These are phyloP conservation scores for Neodidymelliopsis sp. DNA, from an alignment of 2,329 filamentous ascomycete genomes.

Conservation along the genomic window DNA sequence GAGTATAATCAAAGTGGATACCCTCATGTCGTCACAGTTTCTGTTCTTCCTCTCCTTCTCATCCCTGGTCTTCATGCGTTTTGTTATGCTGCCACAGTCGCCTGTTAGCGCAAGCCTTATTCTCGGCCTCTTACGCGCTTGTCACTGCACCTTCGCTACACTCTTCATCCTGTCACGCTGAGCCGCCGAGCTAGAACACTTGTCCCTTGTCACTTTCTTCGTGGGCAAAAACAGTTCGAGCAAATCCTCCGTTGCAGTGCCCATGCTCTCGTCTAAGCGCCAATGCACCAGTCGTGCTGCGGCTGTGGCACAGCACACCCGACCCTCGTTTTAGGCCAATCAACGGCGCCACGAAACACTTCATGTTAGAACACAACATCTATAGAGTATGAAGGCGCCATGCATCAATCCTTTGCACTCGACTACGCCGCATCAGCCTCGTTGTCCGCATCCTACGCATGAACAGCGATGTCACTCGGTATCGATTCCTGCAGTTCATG, in stretches of 20 bases:
- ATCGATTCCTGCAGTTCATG: background rate
- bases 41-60: background rate
- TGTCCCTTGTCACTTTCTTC: no score
- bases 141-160: background rate
- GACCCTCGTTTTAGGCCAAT: conserved; percentile 4
- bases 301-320: conserved; percentile 10
- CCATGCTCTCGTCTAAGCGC: conserved; percentile 1
- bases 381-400: background rate
- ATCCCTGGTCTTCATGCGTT: background rate
- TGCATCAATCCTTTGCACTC: background rate
- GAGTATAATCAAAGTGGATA: no score
- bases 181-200: no score
- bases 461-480: background rate
- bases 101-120: no score
- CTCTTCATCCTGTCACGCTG: background rate
- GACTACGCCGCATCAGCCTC: conserved; percentile 19
- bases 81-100: no score
- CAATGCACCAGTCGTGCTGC: conserved; percentile 3
- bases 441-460: conserved; percentile 2
- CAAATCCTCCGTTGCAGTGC: no score
- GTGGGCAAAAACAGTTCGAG: no score
- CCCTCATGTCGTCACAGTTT: no score
- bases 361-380: background rate
- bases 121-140: background rate
- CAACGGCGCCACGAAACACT: conserved; percentile 6